These are phyloP conservation scores for Quercus alba DNA, from an alignment of 306 rosid species.

Conservation along the genomic window DNA sequence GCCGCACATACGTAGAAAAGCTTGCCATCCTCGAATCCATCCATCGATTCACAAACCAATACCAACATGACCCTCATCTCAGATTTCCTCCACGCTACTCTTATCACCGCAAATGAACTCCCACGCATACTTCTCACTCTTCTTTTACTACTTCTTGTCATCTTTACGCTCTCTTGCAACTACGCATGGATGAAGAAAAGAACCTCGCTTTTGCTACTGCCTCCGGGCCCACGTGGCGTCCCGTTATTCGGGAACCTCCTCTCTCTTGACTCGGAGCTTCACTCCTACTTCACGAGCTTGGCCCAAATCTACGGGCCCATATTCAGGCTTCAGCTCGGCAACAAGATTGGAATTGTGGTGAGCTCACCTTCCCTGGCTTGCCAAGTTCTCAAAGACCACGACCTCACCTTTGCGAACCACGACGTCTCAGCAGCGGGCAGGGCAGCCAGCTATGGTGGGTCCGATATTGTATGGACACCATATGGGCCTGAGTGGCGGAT, in stretches of 20 bases:
- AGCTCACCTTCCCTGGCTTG: constrained; percentile 53
- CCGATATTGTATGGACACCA: constrained; percentile 61
- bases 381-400: constrained; percentile 58
- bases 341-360: constrained; percentile 42
- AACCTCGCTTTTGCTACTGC: neutral
- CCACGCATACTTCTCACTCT: neutral
- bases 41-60: neutral
- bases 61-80: constrained; percentile 6
- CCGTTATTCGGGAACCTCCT: constrained; percentile 72
- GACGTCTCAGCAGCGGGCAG: constrained; percentile 54
- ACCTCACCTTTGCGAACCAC: constrained; percentile 66
- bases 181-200: too few relatives aligned
- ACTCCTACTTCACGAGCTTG: constrained; percentile 52
- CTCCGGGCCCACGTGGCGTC: constrained; percentile 69
- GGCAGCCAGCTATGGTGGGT: constrained; percentile 43
- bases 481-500: constrained; percentile 82
- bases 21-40: too few relatives aligned
- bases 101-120: too few relatives aligned
- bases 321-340: constrained; percentile 61
- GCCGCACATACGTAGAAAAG: too few relatives aligned
- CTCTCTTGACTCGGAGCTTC: constrained; percentile 68
- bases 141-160: neutral
- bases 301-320: constrained; percentile 60
- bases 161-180: neutral
- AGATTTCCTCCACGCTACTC: neutral